Conservation (phyloP, 805 yeast genomes). For the Blastobotrys mokoenaii region DNA sequence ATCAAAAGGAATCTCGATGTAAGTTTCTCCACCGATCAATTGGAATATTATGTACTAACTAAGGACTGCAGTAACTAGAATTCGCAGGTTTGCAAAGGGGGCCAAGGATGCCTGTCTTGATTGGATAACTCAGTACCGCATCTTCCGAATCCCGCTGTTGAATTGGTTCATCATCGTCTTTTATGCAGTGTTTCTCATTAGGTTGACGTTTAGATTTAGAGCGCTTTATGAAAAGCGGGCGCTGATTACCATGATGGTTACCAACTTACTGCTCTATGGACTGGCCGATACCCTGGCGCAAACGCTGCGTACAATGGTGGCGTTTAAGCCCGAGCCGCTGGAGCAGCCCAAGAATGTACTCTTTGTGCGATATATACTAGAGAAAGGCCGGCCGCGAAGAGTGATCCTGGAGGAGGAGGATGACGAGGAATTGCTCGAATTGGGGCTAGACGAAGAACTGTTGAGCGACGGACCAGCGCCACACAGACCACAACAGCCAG, state of each 20-base stretch:
- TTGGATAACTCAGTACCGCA: constrained; percentile 19
- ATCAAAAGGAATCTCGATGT: too few species aligned
- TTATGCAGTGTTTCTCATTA: constrained; percentile 25
- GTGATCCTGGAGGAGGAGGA: constrained; percentile 27
- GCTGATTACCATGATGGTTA: constrained; percentile 66
- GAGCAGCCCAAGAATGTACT: constrained; percentile 6
- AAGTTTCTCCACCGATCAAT: too few species aligned
- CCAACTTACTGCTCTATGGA: constrained; percentile 76
- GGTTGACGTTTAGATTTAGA: constrained; percentile 27
- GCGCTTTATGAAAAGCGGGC: constrained; percentile 50
- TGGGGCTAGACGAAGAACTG: constrained; percentile 17
- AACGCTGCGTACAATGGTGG: constrained; percentile 39
- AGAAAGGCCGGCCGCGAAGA: constrained; percentile 26
- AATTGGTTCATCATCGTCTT: constrained; percentile 28
- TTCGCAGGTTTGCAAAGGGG: background rate
- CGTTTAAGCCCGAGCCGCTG: constrained; percentile 18
- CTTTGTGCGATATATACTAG: constrained; percentile 23
- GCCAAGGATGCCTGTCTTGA: constrained; percentile 15
- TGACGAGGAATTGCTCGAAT: constrained; percentile 25
- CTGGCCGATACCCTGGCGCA: constrained; percentile 92
- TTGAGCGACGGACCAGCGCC: background rate
- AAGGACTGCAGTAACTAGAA: background rate
- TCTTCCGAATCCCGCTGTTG: constrained; percentile 26
- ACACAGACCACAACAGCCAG: constrained; percentile 8
- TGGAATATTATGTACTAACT: too few species aligned